These are phyloP conservation scores for Bothriochloa decipiens DNA, from an alignment of 176 grass and related monocot genomes.

Conservation along the genomic window DNA sequence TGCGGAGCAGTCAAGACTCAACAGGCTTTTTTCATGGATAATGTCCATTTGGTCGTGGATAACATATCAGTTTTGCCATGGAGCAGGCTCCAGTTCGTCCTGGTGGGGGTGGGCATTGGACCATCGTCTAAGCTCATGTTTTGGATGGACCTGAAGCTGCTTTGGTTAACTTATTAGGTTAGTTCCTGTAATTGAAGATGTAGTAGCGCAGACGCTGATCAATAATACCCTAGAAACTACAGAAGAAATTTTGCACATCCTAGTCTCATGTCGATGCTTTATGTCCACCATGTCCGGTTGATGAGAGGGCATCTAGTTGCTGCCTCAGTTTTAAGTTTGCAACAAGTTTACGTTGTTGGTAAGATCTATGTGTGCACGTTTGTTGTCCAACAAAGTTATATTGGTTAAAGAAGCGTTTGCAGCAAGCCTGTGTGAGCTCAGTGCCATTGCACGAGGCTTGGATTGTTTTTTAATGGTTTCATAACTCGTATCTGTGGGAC, in stretches of 20 bases:
- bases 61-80: constrained; percentile 28
- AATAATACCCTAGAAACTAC: constrained; percentile 6
- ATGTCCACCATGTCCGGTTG: background rate
- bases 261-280: background rate
- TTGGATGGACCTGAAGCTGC: background rate
- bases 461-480: background rate
- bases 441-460: background rate
- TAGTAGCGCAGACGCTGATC: constrained; percentile 23
- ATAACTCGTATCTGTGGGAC: background rate
- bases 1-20: background rate
- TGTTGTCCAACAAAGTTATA: background rate
- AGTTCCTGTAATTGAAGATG: constrained; percentile 43
- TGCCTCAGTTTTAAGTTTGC: background rate
- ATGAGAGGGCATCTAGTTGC: background rate
- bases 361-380: background rate
- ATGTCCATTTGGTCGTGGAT: background rate
- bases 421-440: background rate
- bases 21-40: constrained; percentile 34
- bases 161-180: constrained; percentile 44
- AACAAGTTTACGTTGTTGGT: background rate
- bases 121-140: constrained; percentile 25
- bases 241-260: constrained; percentile 20
- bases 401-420: background rate
- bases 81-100: constrained; percentile 40
- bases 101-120: constrained; percentile 22